phyloP scores from a whole-genome alignment of 2,329 filamentous ascomycete genomes.

The Trichoderma cornu-damae region DNA sequence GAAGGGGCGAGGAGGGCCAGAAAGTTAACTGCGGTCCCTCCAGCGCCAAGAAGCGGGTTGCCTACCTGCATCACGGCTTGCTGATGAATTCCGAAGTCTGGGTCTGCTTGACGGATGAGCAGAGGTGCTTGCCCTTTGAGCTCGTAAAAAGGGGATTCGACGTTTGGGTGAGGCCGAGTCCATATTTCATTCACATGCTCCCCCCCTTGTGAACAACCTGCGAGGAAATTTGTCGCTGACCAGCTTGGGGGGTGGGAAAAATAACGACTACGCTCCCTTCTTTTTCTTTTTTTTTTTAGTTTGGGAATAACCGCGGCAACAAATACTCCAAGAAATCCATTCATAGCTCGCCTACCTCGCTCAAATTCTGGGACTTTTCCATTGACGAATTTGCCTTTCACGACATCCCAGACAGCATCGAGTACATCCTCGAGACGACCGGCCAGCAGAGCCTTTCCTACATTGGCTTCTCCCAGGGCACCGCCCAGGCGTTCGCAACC shows the following conservation, averaged over 20 bases:
- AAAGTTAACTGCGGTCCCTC: conserved; percentile 68
- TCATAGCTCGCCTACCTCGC: conserved; percentile 65
- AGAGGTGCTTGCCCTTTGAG: conserved; percentile 81
- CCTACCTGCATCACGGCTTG: conserved; percentile 91
- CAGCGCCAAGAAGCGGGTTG: conserved; percentile 72
- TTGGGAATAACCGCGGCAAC: conserved; percentile 97
- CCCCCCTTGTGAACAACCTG: neutral
- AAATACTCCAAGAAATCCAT: conserved; percentile 98
- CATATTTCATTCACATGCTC: neutral
- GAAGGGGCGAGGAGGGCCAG: conserved; percentile 71
- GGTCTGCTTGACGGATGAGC: conserved; percentile 84
- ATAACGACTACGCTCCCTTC: too few species aligned
- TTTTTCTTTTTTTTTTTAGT: conserved; percentile 43
- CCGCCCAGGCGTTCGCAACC: conserved; percentile 91
- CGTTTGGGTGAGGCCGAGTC: conserved; percentile 73
- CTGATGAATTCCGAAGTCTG: conserved; percentile 99
- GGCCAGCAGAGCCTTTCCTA: conserved; percentile 82
- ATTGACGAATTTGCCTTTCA: conserved; percentile 98
- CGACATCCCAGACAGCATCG: conserved; percentile 92
- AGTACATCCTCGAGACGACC: conserved; percentile 83
- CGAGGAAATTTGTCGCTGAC: neutral
- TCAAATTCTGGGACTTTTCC: conserved; percentile 92
- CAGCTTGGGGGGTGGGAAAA: too few species aligned
- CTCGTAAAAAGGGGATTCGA: conserved; percentile 90
- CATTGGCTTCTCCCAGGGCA: conserved; percentile 95